These are phyloP conservation scores for Arxiozyma heterogenica DNA, from an alignment of 1,139 yeast species.

Conservation along the genomic window DNA sequence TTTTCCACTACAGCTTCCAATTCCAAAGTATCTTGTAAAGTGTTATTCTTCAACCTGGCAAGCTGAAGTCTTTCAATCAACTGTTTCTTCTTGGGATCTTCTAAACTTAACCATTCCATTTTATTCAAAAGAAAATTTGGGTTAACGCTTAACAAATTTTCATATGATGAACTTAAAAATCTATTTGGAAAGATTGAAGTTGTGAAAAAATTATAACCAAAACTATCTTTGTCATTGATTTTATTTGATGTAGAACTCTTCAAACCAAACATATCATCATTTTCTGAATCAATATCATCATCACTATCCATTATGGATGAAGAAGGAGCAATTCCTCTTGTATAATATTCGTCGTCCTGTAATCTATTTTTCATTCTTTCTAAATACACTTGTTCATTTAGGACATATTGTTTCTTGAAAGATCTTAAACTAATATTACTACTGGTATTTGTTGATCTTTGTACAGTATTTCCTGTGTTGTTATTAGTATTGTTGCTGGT, in stretches of 20 bases:
- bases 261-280: constrained; percentile 26
- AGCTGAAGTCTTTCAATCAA: constrained; percentile 13
- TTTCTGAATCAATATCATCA: constrained; percentile 20
- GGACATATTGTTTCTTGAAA: constrained; percentile 28
- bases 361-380: constrained; percentile 54
- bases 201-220: constrained; percentile 4
- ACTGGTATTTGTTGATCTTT: neutral
- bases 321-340: constrained; percentile 43
- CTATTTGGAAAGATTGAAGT: constrained; percentile 1
- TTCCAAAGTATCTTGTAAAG: neutral
- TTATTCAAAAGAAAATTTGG: constrained; percentile 21
- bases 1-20: constrained; percentile 5
- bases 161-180: constrained; percentile 3
- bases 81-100: constrained; percentile 17
- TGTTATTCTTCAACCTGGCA: neutral
- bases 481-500: neutral
- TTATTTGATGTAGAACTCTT: constrained; percentile 17
- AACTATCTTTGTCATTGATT: constrained; percentile 9
- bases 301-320: constrained; percentile 22
- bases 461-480: neutral
- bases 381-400: constrained; percentile 64
- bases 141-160: constrained; percentile 22
- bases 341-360: constrained; percentile 65
- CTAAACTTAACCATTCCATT: constrained; percentile 22
- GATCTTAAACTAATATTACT: constrained; percentile 15